These are phyloP conservation scores for Penicillium oxalicum DNA, from an alignment of 2,329 filamentous ascomycete genomes.

Conservation along the genomic window DNA sequence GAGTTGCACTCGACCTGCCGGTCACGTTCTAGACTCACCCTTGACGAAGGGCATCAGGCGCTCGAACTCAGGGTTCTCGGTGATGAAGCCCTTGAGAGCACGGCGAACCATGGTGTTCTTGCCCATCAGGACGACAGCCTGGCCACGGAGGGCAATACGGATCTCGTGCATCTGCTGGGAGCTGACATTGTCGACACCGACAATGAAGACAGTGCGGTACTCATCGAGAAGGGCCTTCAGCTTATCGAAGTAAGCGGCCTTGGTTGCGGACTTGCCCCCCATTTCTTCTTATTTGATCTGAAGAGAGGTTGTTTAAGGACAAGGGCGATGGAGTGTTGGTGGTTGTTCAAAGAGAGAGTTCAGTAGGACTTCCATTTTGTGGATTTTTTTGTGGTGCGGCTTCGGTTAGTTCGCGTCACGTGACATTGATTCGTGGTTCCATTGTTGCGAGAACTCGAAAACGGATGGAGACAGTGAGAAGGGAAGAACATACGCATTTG, in stretches of 20 bases:
- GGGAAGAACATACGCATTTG: neutral
- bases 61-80: slow-evolving; percentile 93
- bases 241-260: slow-evolving; percentile 99
- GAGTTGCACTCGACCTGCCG: no score
- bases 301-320: slow-evolving; percentile 99
- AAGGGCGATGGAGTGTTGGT: slow-evolving; percentile 57
- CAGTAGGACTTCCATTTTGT: slow-evolving; percentile 17
- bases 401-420: slow-evolving; percentile 33
- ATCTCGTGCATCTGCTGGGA: slow-evolving; percentile 99
- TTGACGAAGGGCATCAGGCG: slow-evolving; percentile 91
- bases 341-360: slow-evolving; percentile 19
- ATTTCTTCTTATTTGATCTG: slow-evolving; percentile 83
- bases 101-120: slow-evolving; percentile 99
- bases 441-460: slow-evolving; percentile 2
- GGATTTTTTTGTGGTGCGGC: slow-evolving; percentile 36
- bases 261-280: slow-evolving; percentile 94
- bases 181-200: slow-evolving; percentile 97
- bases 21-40: slow-evolving; percentile 45
- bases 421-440: slow-evolving; percentile 16
- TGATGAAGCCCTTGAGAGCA: slow-evolving; percentile 90
- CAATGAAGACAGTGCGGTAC: slow-evolving; percentile 97
- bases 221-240: slow-evolving; percentile 94
- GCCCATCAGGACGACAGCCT: slow-evolving; percentile 97
- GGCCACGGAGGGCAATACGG: slow-evolving; percentile 78
- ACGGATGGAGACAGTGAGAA: neutral